These are phyloP conservation scores for Tetradesmus obliquus DNA, from an alignment of 139 green algal genomes.

Conservation along the genomic window DNA sequence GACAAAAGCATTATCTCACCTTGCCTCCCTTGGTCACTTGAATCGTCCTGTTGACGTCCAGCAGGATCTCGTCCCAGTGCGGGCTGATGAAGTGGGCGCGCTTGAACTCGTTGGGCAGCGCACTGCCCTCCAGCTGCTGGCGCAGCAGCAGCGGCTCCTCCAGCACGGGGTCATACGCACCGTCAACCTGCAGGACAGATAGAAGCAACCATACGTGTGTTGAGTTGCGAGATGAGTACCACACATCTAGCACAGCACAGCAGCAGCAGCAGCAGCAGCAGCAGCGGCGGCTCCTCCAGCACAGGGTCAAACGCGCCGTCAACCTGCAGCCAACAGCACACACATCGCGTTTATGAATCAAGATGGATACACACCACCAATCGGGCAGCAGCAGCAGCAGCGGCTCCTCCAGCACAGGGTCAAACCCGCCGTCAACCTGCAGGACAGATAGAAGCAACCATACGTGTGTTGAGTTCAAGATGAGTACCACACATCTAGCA, in stretches of 20 bases:
- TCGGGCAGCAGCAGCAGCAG: background rate
- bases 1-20: background rate
- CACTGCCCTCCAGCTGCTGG: constrained; percentile 40
- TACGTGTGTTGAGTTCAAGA: background rate
- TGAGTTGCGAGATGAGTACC: too few relatives aligned
- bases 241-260: too few relatives aligned
- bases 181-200: constrained; percentile 17
- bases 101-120: constrained; percentile 41
- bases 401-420: background rate
- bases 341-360: too few relatives aligned
- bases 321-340: background rate
- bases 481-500: too few relatives aligned
- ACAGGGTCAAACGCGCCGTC: background rate
- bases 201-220: background rate
- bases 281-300: too few relatives aligned
- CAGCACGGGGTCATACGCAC: background rate
- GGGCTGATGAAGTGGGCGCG: background rate
- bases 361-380: too few relatives aligned
- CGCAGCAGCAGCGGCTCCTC: constrained; percentile 23
- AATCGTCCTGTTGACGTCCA: constrained; percentile 32
- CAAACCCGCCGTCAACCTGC: constrained; percentile 5
- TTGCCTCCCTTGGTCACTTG: constrained; percentile 36
- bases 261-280: too few relatives aligned
- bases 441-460: background rate
- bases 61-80: constrained; percentile 32